A percentile compares a stretch with the other conserved stretches of the same genome.
These are phyloP conservation scores for Bassia scoparia DNA, from an alignment of 148 eudicot genomes.

Conservation along the genomic window DNA sequence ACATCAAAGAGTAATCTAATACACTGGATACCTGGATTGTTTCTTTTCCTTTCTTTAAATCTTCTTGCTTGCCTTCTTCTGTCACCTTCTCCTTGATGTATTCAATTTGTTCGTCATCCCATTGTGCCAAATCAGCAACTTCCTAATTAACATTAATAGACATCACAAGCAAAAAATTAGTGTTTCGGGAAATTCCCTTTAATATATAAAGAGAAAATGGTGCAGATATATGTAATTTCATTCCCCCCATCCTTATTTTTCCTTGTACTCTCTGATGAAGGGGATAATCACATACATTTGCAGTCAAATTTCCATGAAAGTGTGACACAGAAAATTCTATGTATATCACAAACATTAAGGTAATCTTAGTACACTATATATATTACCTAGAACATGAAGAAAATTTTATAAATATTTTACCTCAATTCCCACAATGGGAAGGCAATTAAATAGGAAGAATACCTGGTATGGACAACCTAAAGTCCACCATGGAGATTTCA, in stretches of 20 bases:
- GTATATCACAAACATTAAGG: neutral
- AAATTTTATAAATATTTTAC: too few species aligned
- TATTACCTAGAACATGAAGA: neutral
- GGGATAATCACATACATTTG: neutral
- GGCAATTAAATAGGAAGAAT: neutral
- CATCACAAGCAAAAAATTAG: neutral
- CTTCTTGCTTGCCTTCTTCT: conserved; percentile 79
- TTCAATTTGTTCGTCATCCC: conserved; percentile 99
- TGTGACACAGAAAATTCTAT: neutral
- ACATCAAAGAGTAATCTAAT: neutral
- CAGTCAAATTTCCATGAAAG: neutral
- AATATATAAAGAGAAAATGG: neutral
- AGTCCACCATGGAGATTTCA: conserved; percentile 99
- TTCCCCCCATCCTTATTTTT: neutral
- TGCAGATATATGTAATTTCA: neutral
- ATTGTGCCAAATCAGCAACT: conserved; percentile 85
- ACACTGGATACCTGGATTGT: conserved; percentile 59
- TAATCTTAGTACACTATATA: too few species aligned
- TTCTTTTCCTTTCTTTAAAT: conserved; percentile 89
- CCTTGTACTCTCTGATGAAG: neutral
- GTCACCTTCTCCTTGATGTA: conserved; percentile 85
- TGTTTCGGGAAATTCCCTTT: neutral
- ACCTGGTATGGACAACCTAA: conserved; percentile 90
- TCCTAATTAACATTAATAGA: conserved; percentile 42
- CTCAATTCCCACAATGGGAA: neutral